A percentile compares a stretch with the other conserved stretches of the same genome.
Conservation (phyloP, 139 green algal genomes). For the Ettlia oleoabundans region DNA sequence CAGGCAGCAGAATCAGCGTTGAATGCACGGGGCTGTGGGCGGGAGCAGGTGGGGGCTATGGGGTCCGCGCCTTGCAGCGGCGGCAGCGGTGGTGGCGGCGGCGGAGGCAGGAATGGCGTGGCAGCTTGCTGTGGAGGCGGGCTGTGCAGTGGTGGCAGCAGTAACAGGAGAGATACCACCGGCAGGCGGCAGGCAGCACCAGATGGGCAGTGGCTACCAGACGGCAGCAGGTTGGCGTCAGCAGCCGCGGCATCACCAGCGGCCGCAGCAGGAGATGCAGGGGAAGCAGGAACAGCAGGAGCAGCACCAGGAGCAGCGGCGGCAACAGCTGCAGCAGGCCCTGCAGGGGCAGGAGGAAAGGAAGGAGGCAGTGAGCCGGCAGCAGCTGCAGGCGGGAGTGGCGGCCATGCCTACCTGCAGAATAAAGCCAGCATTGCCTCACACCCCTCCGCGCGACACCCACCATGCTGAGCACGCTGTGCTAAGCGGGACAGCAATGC, state of each 20-base stretch:
- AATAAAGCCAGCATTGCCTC: constrained; percentile 25
- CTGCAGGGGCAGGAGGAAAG: not conserved
- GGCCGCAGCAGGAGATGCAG: not conserved
- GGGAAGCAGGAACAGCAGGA: not conserved
- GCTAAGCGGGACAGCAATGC: too few species aligned
- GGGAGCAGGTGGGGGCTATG: too few species aligned
- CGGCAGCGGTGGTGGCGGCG: too few species aligned
- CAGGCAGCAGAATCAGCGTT: not conserved
- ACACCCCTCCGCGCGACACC: constrained; percentile 28
- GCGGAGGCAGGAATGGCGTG: too few species aligned
- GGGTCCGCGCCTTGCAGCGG: too few species aligned
- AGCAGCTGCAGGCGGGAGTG: not conserved
- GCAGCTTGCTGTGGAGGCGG: not conserved
- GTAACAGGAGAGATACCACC: too few species aligned
- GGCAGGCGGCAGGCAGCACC: too few species aligned
- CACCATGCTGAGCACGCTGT: not conserved
- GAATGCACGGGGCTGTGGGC: too few species aligned
- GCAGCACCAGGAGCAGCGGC: not conserved
- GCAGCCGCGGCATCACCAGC: too few species aligned
- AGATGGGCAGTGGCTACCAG: too few species aligned
- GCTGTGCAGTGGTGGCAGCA: not conserved
- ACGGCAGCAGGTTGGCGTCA: too few species aligned
- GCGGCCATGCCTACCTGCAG: constrained; percentile 22
- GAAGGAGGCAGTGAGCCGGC: not conserved
- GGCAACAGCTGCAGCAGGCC: not conserved